These are phyloP conservation scores for Gloeopeniophorella convolvens DNA, from an alignment of 768 basidiomycete species.

Conservation along the genomic window DNA sequence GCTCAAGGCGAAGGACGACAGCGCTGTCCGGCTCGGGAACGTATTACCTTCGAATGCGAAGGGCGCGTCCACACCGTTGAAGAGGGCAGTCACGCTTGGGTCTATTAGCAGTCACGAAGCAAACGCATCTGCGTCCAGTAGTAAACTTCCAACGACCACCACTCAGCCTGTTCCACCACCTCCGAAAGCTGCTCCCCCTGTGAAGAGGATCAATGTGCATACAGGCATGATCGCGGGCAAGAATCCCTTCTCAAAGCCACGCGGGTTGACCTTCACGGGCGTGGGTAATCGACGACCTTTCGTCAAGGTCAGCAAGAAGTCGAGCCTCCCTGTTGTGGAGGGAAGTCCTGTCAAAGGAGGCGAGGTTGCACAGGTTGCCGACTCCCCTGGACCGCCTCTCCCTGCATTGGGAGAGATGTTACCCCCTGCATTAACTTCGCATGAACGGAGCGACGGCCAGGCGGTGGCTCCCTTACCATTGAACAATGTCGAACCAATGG, in stretches of 20 bases:
- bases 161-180: not conserved
- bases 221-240: slow-evolving; percentile 24
- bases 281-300: slow-evolving; percentile 22
- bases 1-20: slow-evolving; percentile 17
- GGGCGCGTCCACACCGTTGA: not conserved
- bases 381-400: not conserved
- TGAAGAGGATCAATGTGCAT: slow-evolving; percentile 20
- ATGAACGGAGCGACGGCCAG: not conserved
- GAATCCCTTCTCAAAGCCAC: slow-evolving; percentile 2
- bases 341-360: slow-evolving; percentile 41
- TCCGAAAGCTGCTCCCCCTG: not conserved
- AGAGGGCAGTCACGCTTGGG: slow-evolving; percentile 6
- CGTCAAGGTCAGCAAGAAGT: slow-evolving; percentile 37
- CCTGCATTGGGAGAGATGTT: not conserved
- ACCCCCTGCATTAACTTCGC: not conserved
- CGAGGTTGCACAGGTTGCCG: not conserved
- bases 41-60: not conserved
- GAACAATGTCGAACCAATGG: slow-evolving; percentile 2
- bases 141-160: not conserved
- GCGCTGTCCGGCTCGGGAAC: slow-evolving; percentile 8
- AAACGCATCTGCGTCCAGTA: slow-evolving; percentile 1
- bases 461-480: not conserved
- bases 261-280: slow-evolving; percentile 19
- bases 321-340: slow-evolving; percentile 38
- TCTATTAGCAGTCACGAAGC: not conserved